Percentiles rank a stretch among this genome's conserved stretches.
phyloP scores from a whole-genome alignment of 306 rosid species.

The Prunus dulcis region DNA sequence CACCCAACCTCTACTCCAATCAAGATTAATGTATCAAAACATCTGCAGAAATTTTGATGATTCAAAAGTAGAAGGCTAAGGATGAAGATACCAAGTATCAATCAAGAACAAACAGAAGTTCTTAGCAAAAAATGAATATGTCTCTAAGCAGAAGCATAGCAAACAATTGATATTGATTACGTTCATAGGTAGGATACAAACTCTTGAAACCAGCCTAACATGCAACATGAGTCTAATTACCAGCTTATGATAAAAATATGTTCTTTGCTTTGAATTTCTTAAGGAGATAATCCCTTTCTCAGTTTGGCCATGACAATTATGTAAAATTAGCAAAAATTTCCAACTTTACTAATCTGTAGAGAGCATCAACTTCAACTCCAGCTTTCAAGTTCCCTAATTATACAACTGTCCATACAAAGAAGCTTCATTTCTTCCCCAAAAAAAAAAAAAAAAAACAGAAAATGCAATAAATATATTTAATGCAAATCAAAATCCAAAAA shows the following conservation, averaged over 20 bases:
- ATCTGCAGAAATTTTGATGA: background rate
- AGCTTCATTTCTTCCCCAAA: background rate
- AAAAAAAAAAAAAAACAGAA: background rate
- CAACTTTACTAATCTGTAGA: background rate
- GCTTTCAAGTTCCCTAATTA: background rate
- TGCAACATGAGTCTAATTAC: background rate
- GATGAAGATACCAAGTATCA: background rate
- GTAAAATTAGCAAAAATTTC: background rate
- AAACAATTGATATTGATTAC: background rate
- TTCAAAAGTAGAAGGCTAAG: background rate
- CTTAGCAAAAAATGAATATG: too few species aligned
- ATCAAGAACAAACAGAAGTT: background rate
- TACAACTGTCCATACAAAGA: background rate
- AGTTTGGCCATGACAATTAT: background rate
- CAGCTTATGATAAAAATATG: background rate
- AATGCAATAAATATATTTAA: background rate
- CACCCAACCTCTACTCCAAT: background rate
- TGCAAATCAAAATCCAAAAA: background rate
- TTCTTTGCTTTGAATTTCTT: background rate
- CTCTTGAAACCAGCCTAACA: background rate
- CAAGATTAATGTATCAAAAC: background rate
- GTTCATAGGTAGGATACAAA: background rate
- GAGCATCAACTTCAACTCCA: background rate
- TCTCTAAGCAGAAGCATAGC: background rate
- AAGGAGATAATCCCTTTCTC: background rate